Evolutionary conservation across 2,329 filamentous ascomycete genomes (phyloP).

Genomic region (Rachicladosporium sp.): DNA sequence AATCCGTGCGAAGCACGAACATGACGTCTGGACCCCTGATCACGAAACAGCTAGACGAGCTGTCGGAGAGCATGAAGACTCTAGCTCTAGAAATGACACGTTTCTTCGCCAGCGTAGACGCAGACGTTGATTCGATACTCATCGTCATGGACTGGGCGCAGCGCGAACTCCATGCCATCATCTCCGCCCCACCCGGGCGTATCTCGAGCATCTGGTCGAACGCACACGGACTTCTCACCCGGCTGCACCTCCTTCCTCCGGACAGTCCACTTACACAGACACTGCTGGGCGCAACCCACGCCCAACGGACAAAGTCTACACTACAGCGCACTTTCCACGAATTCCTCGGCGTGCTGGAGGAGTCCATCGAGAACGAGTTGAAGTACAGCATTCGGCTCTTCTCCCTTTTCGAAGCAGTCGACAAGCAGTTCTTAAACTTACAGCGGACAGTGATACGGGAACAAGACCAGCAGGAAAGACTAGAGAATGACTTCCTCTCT

Average conservation of each 20-base stretch:
- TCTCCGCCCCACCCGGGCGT: constrained; percentile 47
- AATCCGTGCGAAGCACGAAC: constrained; percentile 78
- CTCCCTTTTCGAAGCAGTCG: constrained; percentile 80
- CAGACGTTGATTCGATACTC: constrained; percentile 83
- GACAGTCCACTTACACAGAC: constrained; percentile 44
- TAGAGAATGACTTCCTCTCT: constrained; percentile 69
- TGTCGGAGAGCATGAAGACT: constrained; percentile 75
- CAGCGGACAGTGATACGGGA: constrained; percentile 77
- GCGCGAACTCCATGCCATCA: constrained; percentile 64
- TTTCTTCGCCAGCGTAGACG: constrained; percentile 88
- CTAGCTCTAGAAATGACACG: constrained; percentile 75
- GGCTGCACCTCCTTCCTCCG: constrained; percentile 33
- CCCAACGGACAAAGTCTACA: constrained; percentile 67
- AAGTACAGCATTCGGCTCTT: constrained; percentile 71
- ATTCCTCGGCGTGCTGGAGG: constrained; percentile 76
- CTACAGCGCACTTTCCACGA: constrained; percentile 81
- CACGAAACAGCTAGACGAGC: constrained; percentile 68
- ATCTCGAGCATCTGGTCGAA: constrained; percentile 72
- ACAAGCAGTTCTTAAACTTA: constrained; percentile 79
- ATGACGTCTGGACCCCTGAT: constrained; percentile 84
- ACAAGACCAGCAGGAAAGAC: constrained; percentile 64
- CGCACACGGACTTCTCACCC: constrained; percentile 63
- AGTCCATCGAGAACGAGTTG: constrained; percentile 75
- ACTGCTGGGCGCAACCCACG: constrained; percentile 66
- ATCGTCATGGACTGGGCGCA: constrained; percentile 95